A percentile compares a stretch with the other conserved stretches of the same genome.
phyloP scores from a whole-genome alignment of 768 basidiomycete species.

The Paxillus involutus region DNA sequence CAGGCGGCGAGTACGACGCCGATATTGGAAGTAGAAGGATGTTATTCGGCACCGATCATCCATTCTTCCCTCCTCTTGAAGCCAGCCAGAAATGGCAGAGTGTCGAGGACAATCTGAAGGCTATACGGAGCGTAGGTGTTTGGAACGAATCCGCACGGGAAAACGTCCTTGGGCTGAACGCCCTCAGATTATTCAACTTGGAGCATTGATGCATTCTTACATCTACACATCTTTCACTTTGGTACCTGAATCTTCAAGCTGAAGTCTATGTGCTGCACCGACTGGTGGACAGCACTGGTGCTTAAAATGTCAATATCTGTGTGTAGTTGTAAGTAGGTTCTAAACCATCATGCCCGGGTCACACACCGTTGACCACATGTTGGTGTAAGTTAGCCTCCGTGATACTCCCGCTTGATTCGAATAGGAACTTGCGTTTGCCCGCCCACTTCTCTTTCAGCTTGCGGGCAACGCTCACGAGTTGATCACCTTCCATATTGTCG shows the following conservation, averaged over 20 bases:
- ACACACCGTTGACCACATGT: constrained; percentile 78
- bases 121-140: constrained; percentile 47
- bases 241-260: constrained; percentile 91
- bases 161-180: constrained; percentile 72
- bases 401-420: constrained; percentile 95
- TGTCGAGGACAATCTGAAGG: constrained; percentile 82
- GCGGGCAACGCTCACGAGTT: constrained; percentile 66
- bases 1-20: constrained; percentile 30
- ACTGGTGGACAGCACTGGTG: constrained; percentile 88
- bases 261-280: constrained; percentile 93
- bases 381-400: constrained; percentile 84
- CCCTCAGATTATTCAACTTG: constrained; percentile 66
- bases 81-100: constrained; percentile 75
- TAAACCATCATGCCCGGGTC: background rate
- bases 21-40: constrained; percentile 55
- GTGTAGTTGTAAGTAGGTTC: constrained; percentile 1
- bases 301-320: constrained; percentile 93
- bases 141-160: constrained; percentile 56
- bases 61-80: constrained; percentile 84
- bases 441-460: constrained; percentile 78
- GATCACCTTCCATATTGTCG: constrained; percentile 84
- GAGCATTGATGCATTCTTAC: constrained; percentile 16
- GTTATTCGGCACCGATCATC: constrained; percentile 87
- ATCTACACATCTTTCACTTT: constrained; percentile 31
- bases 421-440: constrained; percentile 78